Conservation (phyloP, 108 stramenopile species). For the Discostella pseudostelligera region DNA sequence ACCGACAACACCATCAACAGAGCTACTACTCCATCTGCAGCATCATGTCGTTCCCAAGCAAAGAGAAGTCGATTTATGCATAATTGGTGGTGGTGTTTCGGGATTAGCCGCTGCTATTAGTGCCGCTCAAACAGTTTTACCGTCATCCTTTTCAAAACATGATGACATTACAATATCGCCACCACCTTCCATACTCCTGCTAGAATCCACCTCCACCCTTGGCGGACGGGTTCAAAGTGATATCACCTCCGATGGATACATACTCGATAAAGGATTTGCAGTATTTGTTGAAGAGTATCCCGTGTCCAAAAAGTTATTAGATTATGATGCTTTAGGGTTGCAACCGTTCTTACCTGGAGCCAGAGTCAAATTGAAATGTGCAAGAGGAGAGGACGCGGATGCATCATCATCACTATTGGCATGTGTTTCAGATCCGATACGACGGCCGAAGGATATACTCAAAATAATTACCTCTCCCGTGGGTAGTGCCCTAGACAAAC, state of each 20-base stretch:
- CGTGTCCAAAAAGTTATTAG: conserved; percentile 53
- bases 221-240: conserved; percentile 82
- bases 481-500: conserved; percentile 66
- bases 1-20: too few relatives aligned
- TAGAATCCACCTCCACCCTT: conserved; percentile 58
- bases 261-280: conserved; percentile 84
- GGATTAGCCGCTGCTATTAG: conserved; percentile 74
- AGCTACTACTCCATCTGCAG: too few relatives aligned
- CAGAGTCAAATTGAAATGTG: conserved; percentile 53
- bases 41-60: too few relatives aligned
- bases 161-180: not conserved
- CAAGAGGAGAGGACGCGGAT: not conserved
- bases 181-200: conserved; percentile 36
- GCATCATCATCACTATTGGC: conserved; percentile 21
- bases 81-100: conserved; percentile 78
- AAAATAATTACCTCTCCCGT: conserved; percentile 65
- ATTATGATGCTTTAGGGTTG: conserved; percentile 65
- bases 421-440: conserved; percentile 73
- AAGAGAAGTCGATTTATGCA: conserved; percentile 42
- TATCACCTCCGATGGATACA: conserved; percentile 65
- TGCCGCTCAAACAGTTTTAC: conserved; percentile 30
- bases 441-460: conserved; percentile 56
- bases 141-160: conserved; percentile 2
- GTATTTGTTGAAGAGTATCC: conserved; percentile 90
- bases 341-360: conserved; percentile 76